Evolutionary conservation across 768 basidiomycete genomes (phyloP), one percentile per base, ranked within the genome.

Genomic region (Termitomyces sp.): DNA sequence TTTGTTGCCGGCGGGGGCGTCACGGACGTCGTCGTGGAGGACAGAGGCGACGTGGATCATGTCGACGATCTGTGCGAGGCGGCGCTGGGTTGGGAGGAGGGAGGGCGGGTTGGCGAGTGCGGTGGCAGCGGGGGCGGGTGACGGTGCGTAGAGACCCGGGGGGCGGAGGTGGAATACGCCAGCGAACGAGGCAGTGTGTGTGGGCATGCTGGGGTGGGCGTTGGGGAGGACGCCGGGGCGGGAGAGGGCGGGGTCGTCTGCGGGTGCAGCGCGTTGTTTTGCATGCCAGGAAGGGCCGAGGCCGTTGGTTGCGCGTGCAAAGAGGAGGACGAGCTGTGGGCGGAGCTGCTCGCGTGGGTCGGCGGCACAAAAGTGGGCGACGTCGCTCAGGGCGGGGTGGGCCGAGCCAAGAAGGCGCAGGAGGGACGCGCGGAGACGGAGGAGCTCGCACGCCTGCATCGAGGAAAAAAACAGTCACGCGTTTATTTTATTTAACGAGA

Each of bases 31-130:
- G 77, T 98, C 93, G 70, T 98, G 96, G 18, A 99, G 77, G 10
- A 94, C 80, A 3, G 91, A 95, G 28, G 97, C 95, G 61, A 97
- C 82, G 70, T 98, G 94, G 50, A 99, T 91, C 94, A 98, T 97
- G 71, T 99, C 97, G 55, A 93, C 87, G 47, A 99, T 95, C 68
- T 95, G 94, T 4, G 96, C 96, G 38, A 99, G 84, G 33, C 95
- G 88, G 33, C 89, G 75, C 73, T 99, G 97, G 1, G 94, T 88
- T 16, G 96, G 93, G 7, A 46, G 58, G 72, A 16, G 38, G 5
- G 23, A 14, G 38, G 3, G 97, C 0, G 93, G n/a, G n/a, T n/a
- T n/a, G n/a, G n/a, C n/a, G n/a, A n/a, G n/a, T n/a, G n/a, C 88
- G 16, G 96, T 93, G 7, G 98, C 83, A 48, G 91, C 79, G 53